A percentile compares a stretch with the other conserved stretches of the same genome.
phyloP scores from a whole-genome alignment of 208 protist species.

The Trypanosoma mega region DNA sequence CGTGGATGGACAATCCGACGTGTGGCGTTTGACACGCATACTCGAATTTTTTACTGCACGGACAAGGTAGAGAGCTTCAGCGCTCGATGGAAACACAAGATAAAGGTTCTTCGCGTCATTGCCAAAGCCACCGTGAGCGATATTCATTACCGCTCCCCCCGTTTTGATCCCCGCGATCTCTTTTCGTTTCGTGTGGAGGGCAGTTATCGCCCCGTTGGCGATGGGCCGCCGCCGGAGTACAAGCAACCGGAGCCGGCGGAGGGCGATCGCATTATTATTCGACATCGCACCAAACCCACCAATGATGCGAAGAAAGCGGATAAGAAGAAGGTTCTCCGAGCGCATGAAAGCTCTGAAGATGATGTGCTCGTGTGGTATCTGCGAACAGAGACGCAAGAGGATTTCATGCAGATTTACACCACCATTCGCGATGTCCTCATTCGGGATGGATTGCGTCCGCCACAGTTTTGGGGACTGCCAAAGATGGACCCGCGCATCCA shows the following conservation, averaged over 20 bases:
- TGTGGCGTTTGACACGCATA: slow-evolving; percentile 37
- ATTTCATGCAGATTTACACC: slow-evolving; percentile 46
- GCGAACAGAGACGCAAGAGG: not conserved
- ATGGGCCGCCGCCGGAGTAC: no score
- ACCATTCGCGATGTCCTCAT: slow-evolving; percentile 41
- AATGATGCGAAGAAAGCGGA: no score
- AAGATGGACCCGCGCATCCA: slow-evolving; percentile 44
- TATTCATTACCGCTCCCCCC: not conserved
- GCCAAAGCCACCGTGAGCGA: slow-evolving; percentile 1
- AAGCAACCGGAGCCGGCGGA: not conserved
- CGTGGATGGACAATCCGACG: slow-evolving; percentile 27
- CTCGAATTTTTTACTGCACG: slow-evolving; percentile 45
- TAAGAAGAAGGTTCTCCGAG: no score
- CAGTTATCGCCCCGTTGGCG: not conserved
- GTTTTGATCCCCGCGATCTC: slow-evolving; percentile 15
- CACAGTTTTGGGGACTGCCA: slow-evolving; percentile 34
- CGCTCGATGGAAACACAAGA: slow-evolving; percentile 14
- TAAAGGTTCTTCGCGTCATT: slow-evolving; percentile 13
- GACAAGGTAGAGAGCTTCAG: slow-evolving; percentile 25
- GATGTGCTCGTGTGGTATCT: slow-evolving; percentile 9
- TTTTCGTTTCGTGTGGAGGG: slow-evolving; percentile 10
- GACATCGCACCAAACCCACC: no score
- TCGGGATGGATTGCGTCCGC: slow-evolving; percentile 33
- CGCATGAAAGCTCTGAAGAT: no score
- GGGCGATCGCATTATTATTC: not conserved